Percentiles rank a stretch among this genome's conserved stretches.
Conservation (phyloP, 257 asterid species). For the Solanum arcanum region DNA sequence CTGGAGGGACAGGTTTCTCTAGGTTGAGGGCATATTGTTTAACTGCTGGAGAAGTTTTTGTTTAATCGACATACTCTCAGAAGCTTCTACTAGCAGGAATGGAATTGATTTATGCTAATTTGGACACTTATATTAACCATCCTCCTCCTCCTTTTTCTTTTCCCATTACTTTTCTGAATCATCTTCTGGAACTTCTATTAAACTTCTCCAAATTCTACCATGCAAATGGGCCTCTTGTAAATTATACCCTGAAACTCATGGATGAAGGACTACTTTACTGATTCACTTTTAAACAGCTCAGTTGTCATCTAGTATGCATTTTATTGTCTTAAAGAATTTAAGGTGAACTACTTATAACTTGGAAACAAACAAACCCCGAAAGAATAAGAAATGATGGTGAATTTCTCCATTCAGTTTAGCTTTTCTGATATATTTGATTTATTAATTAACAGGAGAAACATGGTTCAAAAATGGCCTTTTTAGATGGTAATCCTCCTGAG, state of each 20-base stretch:
- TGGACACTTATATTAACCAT: not conserved
- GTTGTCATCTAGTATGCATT: not conserved
- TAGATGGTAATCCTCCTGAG: slow-evolving; percentile 98
- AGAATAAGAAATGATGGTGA: not conserved
- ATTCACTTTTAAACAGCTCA: not conserved
- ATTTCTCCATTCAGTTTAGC: not conserved
- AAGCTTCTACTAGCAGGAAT: not conserved
- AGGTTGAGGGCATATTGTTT: not conserved
- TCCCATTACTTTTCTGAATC: not conserved
- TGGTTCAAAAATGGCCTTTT: slow-evolving; percentile 98
- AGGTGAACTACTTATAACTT: not conserved
- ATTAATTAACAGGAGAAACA: slow-evolving; percentile 67
- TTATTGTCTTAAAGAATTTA: not conserved
- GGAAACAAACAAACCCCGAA: not conserved
- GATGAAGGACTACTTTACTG: not conserved
- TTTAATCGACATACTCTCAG: not conserved
- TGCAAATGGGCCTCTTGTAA: not conserved
- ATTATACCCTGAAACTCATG: not conserved
- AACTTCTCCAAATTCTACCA: not conserved
- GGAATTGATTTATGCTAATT: not conserved
- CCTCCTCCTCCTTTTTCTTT: not conserved
- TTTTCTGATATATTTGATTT: not conserved
- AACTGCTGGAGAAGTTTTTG: not conserved
- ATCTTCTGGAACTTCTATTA: not conserved
- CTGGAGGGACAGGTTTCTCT: not conserved